Base-by-base conservation (phyloP, 2,329 filamentous ascomycete species). In the Parastagonospora avenae region DNA sequence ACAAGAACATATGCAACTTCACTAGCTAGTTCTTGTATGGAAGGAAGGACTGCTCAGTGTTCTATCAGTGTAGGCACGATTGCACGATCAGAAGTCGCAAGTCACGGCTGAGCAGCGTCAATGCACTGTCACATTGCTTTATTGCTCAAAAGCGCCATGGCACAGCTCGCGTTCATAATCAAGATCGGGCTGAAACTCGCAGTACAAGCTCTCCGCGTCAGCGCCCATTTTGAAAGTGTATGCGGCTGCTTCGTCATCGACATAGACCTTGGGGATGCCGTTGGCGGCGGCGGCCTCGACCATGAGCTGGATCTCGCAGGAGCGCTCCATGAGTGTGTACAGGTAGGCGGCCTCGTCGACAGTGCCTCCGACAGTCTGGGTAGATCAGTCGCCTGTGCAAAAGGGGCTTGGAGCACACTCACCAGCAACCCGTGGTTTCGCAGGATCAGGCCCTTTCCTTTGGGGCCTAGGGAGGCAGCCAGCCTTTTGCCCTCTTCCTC, bases 311-410 rank as follows among this genome's bases (percentile, higher is more conserved):
- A 89, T 81, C 48, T 84, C 80, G 67, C 88, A 91, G 40, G 82
- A 85, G 42, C 86, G 79, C 70, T 91, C 88, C 69, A 90, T 79
- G 38, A 88, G 74, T 0, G 83, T 85, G 66, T 90, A 88, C 44
- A 90, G 70, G 69, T 86, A 91, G 0, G 85, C 85, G 1, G 88
- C 88, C 71, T 91, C 88, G 65, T 91, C 88, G 2, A 91, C 88
- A 0, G 88, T 91, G 6, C 71, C 64, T 4, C 89, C 89, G 0
- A 90, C 87, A 0, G 86, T 89, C 70, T 73, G 28, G 14, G 7
- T 4, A 4, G 8, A 30, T 64, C 19, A 64, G 47, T 15, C 11
- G 6, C 28, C 19, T 11, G 24, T 14, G 7, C 4, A 41, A 45
- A 9, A 12, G 42, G 35, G 33, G 4, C 4, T n/a, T 16, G 16